Evolutionary conservation across 2,329 filamentous ascomycete species (phyloP), one percentile per base, ranked within the genome.

Genomic region (Byssoonygena ceratinophila): DNA sequence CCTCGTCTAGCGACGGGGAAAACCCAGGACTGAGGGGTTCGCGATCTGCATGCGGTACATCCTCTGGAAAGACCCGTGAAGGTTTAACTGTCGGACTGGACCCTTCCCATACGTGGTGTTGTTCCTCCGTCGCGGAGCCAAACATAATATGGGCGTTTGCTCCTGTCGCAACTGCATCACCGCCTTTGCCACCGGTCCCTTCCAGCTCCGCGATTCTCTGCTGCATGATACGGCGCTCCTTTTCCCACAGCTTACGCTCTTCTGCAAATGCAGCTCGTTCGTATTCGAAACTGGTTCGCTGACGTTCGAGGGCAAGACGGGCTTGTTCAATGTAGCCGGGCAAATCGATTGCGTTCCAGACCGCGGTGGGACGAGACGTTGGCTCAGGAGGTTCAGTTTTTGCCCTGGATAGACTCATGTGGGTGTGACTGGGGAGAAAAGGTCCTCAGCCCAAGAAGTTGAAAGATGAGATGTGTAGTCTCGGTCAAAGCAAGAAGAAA

Each of bases 91-190:
- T 63, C 36, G 64, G 66, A 57, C 67, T 70, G 37, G 71, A 65
- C 16, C 70, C 70, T 59, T 72, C 67, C 72, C 71, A 74, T 45
- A 73, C 65, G 46, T 71, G 70, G 20, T 63, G 61, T n/a, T 45
- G 39, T 9, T 51, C 49, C 18, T 12, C 40, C 29, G 9, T 12
- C n/a, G 37, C 29, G 20, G 40, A 12, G 29, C 53, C 51, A 48
- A 52, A 46, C n/a, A 27, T n/a, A 0, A 32, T 11, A 12, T 20
- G 39, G 31, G n/a, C 8, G n/a, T 36, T 46, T 41, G 40, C 18
- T 4, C 40, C 18, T 18, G 39, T 20, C n/a, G 39, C 25, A 25
- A 46, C 20, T 18, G 23, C 7, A 32, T 12, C 36, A 43, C 51
- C 57, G 14, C 31, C 52, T 47, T 55, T 59, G 51, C 61, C 65